Conservation (phyloP, 2,329 filamentous ascomycete genomes). For the Penicillium sp. region DNA sequence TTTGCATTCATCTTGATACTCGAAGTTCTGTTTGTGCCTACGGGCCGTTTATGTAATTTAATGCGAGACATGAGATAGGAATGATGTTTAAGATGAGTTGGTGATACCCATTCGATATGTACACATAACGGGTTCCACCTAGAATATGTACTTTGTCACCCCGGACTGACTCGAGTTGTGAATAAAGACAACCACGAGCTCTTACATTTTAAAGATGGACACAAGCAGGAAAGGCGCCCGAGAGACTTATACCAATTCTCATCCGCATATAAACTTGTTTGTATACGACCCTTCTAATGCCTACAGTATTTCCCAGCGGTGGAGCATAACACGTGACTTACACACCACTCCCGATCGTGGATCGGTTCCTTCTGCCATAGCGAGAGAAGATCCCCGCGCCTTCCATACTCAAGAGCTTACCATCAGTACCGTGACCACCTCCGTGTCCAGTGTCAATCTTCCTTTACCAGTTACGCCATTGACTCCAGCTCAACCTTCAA, state of each 20-base stretch:
- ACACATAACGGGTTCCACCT: no score
- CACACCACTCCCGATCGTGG: not conserved
- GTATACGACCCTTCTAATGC: not conserved
- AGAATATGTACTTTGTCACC: no score
- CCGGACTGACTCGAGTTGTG: no score
- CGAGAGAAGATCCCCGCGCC: not conserved
- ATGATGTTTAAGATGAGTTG: not conserved
- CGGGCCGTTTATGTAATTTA: constrained; percentile 3
- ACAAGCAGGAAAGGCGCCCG: no score
- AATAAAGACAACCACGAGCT: no score
- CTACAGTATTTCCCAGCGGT: not conserved
- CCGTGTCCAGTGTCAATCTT: no score
- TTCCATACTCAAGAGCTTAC: not conserved
- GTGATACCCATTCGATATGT: not conserved
- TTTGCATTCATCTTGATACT: not conserved
- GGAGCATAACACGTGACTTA: not conserved
- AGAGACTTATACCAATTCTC: no score
- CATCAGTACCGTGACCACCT: no score
- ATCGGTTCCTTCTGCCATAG: not conserved
- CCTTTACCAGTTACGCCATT: not conserved
- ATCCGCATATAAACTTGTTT: no score
- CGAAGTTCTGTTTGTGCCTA: not conserved
- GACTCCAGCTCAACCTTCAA: not conserved
- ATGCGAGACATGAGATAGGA: constrained; percentile 4
- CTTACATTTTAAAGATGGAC: no score